These are phyloP conservation scores for Austroboletus eburneus DNA, from an alignment of 768 basidiomycete species.

Conservation along the genomic window DNA sequence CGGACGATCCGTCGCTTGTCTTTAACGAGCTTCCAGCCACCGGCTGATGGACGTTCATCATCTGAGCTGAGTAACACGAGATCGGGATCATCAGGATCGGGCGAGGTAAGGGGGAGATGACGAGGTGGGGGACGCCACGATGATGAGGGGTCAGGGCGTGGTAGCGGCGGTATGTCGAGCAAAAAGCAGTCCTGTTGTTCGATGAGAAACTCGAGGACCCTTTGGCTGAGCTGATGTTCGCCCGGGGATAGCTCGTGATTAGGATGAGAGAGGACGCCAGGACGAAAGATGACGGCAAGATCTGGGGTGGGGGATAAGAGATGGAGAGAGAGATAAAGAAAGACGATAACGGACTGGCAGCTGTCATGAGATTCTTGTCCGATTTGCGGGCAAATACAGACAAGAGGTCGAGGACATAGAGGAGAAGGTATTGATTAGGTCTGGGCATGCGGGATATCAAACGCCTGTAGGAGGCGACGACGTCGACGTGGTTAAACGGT, in stretches of 20 bases:
- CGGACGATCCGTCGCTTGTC: slow-evolving; percentile 44
- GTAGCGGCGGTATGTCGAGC: slow-evolving; percentile 78
- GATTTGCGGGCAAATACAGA: slow-evolving; percentile 91
- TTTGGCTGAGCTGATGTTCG: slow-evolving; percentile 85
- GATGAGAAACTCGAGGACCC: slow-evolving; percentile 92
- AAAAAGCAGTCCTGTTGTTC: slow-evolving; percentile 96
- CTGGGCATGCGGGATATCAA: slow-evolving; percentile 84
- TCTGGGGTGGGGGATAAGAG: slow-evolving; percentile 43
- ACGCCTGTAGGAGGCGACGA: slow-evolving; percentile 75
- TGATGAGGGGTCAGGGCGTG: slow-evolving; percentile 31
- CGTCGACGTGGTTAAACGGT: slow-evolving; percentile 64
- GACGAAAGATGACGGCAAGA: slow-evolving; percentile 95
- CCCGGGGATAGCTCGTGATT: slow-evolving; percentile 79
- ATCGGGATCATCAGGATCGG: too few relatives aligned
- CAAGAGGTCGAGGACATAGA: slow-evolving; percentile 93
- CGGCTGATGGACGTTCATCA: slow-evolving; percentile 43
- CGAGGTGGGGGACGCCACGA: slow-evolving; percentile 25
- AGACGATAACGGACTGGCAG: slow-evolving; percentile 63
- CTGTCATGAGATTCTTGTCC: slow-evolving; percentile 94
- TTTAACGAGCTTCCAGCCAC: slow-evolving; percentile 53
- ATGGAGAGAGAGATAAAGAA: neutral
- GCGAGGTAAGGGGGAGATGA: slow-evolving; percentile 17
- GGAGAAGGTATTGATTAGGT: slow-evolving; percentile 90
- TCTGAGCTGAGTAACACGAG: slow-evolving; percentile 44
- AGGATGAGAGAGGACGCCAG: slow-evolving; percentile 89